These are phyloP conservation scores for Sphagnurus paluster DNA, from an alignment of 1,284 basidiomycete genomes.

Conservation along the genomic window DNA sequence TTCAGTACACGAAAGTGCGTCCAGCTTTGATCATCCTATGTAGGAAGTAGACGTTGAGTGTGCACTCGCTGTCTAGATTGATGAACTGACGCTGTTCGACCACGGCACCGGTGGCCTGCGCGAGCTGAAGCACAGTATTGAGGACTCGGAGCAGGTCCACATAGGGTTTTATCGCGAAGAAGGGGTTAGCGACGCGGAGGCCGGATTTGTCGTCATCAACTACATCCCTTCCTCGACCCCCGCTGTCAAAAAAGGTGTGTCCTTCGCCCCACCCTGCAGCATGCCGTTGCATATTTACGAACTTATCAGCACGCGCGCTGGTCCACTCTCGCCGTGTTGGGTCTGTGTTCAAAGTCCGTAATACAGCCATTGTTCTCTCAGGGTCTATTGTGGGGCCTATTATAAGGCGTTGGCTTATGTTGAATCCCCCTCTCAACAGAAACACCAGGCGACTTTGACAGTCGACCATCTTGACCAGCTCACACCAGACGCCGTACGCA, in stretches of 20 bases:
- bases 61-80: constrained; percentile 20
- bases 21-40: constrained; percentile 13
- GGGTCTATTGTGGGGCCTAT: constrained; percentile 14
- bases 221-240: constrained; percentile 41
- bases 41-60: background rate
- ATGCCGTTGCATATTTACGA: constrained; percentile 1
- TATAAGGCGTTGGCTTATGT: constrained; percentile 11
- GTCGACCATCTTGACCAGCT: constrained; percentile 42
- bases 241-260: constrained; percentile 40
- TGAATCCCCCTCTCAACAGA: constrained; percentile 25
- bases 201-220: constrained; percentile 41
- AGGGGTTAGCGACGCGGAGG: constrained; percentile 22
- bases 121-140: constrained; percentile 40
- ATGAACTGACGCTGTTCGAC: constrained; percentile 37
- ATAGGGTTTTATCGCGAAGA: constrained; percentile 45
- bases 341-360: constrained; percentile 41
- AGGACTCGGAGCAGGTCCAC: constrained; percentile 34
- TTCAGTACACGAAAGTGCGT: constrained; percentile 36
- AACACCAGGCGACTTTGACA: constrained; percentile 42
- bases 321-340: constrained; percentile 47
- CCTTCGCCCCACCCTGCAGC: background rate
- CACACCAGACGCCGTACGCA: constrained; percentile 36
- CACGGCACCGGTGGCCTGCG: constrained; percentile 39
- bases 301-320: constrained; percentile 37
- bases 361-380: constrained; percentile 29